phyloP scores from a whole-genome alignment of 192 early-diverging fungal species.

The Lobulomyces angularis region DNA sequence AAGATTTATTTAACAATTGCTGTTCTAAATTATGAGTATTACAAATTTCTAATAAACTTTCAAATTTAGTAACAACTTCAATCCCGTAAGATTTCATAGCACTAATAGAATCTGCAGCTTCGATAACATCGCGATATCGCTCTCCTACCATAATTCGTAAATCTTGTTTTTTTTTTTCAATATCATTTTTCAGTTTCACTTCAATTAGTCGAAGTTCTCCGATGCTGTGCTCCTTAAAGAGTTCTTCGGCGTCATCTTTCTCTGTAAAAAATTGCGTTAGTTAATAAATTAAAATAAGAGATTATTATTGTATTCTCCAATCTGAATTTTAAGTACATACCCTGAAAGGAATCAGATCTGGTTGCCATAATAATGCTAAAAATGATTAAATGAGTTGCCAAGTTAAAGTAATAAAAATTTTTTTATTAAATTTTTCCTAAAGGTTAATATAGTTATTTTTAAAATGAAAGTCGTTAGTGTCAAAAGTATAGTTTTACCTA shows the following conservation, averaged over 20 bases:
- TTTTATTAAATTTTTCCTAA: no score
- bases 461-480: no score
- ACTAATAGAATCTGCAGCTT: constrained; percentile 67
- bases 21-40: constrained; percentile 39
- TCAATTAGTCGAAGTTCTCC: constrained; percentile 23
- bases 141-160: constrained; percentile 80
- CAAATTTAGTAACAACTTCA: constrained; percentile 39
- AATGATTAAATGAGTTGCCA: no score
- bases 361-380: no score
- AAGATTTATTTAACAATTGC: not conserved
- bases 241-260: constrained; percentile 23
- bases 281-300: no score
- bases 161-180: constrained; percentile 71
- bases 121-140: constrained; percentile 72
- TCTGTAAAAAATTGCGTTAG: not conserved
- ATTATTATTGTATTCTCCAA: no score
- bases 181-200: constrained; percentile 35
- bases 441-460: no score
- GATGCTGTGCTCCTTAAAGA: constrained; percentile 29
- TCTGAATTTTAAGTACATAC: no score
- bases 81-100: constrained; percentile 50
- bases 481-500: no score
- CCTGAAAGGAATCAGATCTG: no score
- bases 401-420: no score
- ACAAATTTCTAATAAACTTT: constrained; percentile 42